Base-by-base conservation (phyloP, 1,284 basidiomycete genomes). In the Heterobasidion irregulare region DNA sequence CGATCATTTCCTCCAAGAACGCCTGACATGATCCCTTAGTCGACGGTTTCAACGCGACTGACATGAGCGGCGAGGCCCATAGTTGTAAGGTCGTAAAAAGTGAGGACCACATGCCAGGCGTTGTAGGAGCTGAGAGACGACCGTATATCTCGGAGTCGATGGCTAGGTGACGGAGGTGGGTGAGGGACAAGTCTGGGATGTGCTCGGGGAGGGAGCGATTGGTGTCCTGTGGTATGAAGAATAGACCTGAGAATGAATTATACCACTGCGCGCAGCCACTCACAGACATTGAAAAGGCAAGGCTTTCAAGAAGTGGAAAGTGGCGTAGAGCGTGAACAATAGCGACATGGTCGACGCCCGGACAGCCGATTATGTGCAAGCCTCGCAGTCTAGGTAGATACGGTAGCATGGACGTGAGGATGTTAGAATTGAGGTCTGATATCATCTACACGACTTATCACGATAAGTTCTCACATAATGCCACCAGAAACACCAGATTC, bases 291-390 rank as follows among this genome's bases (percentile, higher is more conserved):
- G 80, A 80, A 16, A 87, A 71, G 0, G 84, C 80, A 0, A 89
- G 69, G 57, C 74, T 81, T 59, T 79, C 77, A 8, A 89, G 70
- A 8, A 69, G 63, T 0, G 84, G 83, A 0, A 76, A 79, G 51
- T 79, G 68, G 0, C 64, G 57, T 8, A 77, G 65, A 9, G 78
- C 69, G 12, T 67, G 69, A 41, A 89, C 69, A 8, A 84, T 66
- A 18, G 65, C 62, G 8, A 64, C 57, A 60, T 86, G 80, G 50
- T 80, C 74, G 33, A 84, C 63, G 58, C 78, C 77, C 2, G 74
- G 65, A 64, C 86, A 89, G 8, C 72, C 73, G 19, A 86, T 63
- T 41, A 89, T 64, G 64, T 87, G 82, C 2, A 89, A 70, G 10
- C 76, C 76, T 9, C 68, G 66, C 8, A 89, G 71, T 35, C 69